A percentile compares a stretch with the other conserved stretches of the same genome.
phyloP scores from a whole-genome alignment of 2,329 filamentous ascomycete species.

The Fusarium multiceps region DNA sequence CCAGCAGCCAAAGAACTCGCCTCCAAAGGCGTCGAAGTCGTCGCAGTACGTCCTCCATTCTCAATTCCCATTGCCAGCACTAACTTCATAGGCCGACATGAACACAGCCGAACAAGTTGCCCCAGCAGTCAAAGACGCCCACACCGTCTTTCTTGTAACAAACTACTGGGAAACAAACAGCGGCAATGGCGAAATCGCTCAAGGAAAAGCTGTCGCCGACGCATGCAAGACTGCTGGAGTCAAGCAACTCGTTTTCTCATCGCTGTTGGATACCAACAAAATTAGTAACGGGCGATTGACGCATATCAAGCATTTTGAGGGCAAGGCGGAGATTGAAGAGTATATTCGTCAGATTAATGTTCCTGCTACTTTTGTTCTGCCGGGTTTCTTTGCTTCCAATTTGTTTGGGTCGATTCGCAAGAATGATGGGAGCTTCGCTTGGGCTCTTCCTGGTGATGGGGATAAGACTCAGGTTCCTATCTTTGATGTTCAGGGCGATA shows the following conservation, averaged over 20 bases:
- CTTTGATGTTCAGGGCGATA: conserved; percentile 54
- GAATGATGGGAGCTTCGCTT: conserved; percentile 46
- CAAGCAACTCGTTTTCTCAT: conserved; percentile 60
- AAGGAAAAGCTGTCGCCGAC: conserved; percentile 60
- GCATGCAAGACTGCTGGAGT: conserved; percentile 57
- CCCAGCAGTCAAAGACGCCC: conserved; percentile 54
- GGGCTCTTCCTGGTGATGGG: conserved; percentile 46
- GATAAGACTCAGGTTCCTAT: conserved; percentile 52
- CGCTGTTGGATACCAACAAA: conserved; percentile 55
- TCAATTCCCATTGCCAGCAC: neutral
- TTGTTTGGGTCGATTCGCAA: conserved; percentile 46
- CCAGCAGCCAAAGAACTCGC: conserved; percentile 53
- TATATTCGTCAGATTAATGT: conserved; percentile 65
- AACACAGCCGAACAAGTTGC: conserved; percentile 50
- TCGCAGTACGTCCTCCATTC: conserved; percentile 46
- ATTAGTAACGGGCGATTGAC: conserved; percentile 52
- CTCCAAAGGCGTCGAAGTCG: conserved; percentile 57
- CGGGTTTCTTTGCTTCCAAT: conserved; percentile 68
- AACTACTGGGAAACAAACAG: conserved; percentile 53
- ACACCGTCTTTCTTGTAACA: conserved; percentile 58
- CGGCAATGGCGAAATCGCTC: conserved; percentile 53
- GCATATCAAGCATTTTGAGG: conserved; percentile 64
- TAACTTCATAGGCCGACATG: conserved; percentile 54
- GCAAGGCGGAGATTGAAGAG: conserved; percentile 66
- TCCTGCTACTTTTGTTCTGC: conserved; percentile 62